These are phyloP conservation scores for Trichoderma breve DNA, from an alignment of 2,329 filamentous ascomycete genomes.

Conservation along the genomic window DNA sequence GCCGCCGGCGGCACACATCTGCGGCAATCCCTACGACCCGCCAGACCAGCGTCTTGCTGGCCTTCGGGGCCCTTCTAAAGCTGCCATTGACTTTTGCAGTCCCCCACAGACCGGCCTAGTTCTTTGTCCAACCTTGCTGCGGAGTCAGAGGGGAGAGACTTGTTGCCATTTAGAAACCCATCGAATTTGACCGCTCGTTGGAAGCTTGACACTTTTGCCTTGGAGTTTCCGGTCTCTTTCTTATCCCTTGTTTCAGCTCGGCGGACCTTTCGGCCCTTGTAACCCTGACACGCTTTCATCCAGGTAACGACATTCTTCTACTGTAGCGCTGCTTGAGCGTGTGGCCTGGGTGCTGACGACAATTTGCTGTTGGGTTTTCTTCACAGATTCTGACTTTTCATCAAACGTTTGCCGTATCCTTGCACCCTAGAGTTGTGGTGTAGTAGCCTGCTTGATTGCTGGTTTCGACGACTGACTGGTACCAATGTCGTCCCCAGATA, in stretches of 20 bases:
- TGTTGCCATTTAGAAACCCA: neutral
- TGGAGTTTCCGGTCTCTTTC: neutral
- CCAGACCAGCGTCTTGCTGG: neutral
- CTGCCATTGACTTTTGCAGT: neutral
- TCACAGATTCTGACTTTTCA: neutral
- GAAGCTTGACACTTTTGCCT: neutral
- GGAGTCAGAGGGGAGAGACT: neutral
- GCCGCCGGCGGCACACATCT: neutral
- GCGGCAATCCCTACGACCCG: neutral
- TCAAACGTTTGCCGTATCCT: neutral
- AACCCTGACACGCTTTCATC: neutral
- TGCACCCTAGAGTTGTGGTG: neutral
- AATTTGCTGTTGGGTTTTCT: neutral
- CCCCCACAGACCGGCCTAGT: conserved; percentile 1
- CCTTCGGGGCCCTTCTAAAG: neutral
- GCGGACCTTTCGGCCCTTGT: neutral
- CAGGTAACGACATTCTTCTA: neutral
- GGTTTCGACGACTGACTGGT: neutral
- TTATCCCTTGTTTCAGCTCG: neutral
- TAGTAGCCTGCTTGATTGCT: neutral
- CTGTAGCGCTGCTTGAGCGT: neutral
- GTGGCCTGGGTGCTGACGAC: neutral
- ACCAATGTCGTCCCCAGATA: conserved; percentile 28
- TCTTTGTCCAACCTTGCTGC: conserved; percentile 2
- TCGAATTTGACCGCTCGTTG: conserved; percentile 3